Conservation (phyloP, 1,139 yeast genomes). For the Taphrina sp. region DNA sequence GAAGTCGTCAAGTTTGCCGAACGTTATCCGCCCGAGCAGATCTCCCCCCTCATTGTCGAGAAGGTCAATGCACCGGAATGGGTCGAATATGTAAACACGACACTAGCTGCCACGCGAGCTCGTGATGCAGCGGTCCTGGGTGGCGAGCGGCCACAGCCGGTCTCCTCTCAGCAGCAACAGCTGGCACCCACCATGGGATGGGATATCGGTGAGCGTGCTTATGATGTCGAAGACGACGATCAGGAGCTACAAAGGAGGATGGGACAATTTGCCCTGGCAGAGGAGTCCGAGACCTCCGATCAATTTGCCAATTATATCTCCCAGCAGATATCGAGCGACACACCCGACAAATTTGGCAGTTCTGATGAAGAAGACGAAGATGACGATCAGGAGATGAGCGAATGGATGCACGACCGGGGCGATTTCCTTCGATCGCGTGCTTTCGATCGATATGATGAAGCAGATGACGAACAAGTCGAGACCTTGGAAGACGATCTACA, state of each 20-base stretch:
- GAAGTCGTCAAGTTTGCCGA: slow-evolving; percentile 94
- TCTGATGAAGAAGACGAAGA: slow-evolving; percentile 56
- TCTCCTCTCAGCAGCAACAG: slow-evolving; percentile 43
- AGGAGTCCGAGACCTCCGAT: slow-evolving; percentile 46
- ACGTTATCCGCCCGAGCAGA: slow-evolving; percentile 60
- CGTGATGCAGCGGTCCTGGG: slow-evolving; percentile 95
- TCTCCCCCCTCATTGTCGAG: slow-evolving; percentile 60
- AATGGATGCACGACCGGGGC: slow-evolving; percentile 19
- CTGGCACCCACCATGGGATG: slow-evolving; percentile 40
- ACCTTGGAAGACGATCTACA: slow-evolving; percentile 4
- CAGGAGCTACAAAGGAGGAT: slow-evolving; percentile 36
- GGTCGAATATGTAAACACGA: slow-evolving; percentile 81
- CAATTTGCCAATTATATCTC: slow-evolving; percentile 74
- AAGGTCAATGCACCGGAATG: slow-evolving; percentile 62
- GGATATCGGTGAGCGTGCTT: slow-evolving; percentile 40
- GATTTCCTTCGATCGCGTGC: slow-evolving; percentile 23
- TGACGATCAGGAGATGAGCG: slow-evolving; percentile 39
- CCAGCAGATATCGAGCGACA: slow-evolving; percentile 65
- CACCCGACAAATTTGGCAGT: slow-evolving; percentile 58
- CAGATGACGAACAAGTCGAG: slow-evolving; percentile 30
- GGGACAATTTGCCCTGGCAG: slow-evolving; percentile 34
- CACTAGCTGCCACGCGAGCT: slow-evolving; percentile 82
- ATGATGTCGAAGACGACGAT: slow-evolving; percentile 48
- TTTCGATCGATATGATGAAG: slow-evolving; percentile 16
- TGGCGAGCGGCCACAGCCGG: slow-evolving; percentile 61